phyloP scores from a whole-genome alignment of 441 rosid genomes.

The Gossypium aridum region DNA sequence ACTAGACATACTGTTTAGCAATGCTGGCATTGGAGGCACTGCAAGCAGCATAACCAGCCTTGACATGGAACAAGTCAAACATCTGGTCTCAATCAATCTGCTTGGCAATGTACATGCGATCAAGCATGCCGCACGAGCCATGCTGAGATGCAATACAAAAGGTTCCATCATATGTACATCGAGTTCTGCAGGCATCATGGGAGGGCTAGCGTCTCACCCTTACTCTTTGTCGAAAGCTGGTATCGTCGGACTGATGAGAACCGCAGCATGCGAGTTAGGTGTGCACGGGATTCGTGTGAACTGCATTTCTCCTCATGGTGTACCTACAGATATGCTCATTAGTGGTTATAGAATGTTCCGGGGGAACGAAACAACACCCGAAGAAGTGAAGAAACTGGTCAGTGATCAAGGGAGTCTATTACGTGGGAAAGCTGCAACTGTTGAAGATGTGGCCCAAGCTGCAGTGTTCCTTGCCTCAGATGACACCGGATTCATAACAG shows the following conservation, averaged over 20 bases:
- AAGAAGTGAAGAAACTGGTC: constrained; percentile 43
- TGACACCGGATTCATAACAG: constrained; percentile 61
- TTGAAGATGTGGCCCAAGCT: constrained; percentile 65
- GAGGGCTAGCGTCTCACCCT: constrained; percentile 72
- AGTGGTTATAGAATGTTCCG: constrained; percentile 35
- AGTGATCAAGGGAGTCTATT: constrained; percentile 60
- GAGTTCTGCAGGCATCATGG: constrained; percentile 70
- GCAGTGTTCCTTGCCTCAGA: constrained; percentile 67
- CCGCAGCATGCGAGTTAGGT: constrained; percentile 68
- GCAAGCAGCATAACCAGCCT: constrained; percentile 52
- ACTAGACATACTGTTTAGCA: constrained; percentile 68
- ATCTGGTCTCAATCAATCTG: constrained; percentile 50
- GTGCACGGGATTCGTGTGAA: constrained; percentile 64
- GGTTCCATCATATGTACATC: constrained; percentile 73
- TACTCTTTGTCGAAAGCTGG: constrained; percentile 66
- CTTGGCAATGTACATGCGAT: constrained; percentile 58
- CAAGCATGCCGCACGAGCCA: constrained; percentile 69
- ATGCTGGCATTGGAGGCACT: constrained; percentile 55
- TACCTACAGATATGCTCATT: constrained; percentile 73
- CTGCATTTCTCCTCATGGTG: constrained; percentile 80
- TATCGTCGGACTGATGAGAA: constrained; percentile 48
- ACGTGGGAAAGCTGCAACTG: constrained; percentile 38
- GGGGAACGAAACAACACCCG: constrained; percentile 33
- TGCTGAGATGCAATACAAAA: constrained; percentile 44
- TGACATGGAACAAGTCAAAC: constrained; percentile 39